These are phyloP conservation scores for Baudoinia panamericana DNA, from an alignment of 495 filamentous ascomycete species.

Conservation along the genomic window DNA sequence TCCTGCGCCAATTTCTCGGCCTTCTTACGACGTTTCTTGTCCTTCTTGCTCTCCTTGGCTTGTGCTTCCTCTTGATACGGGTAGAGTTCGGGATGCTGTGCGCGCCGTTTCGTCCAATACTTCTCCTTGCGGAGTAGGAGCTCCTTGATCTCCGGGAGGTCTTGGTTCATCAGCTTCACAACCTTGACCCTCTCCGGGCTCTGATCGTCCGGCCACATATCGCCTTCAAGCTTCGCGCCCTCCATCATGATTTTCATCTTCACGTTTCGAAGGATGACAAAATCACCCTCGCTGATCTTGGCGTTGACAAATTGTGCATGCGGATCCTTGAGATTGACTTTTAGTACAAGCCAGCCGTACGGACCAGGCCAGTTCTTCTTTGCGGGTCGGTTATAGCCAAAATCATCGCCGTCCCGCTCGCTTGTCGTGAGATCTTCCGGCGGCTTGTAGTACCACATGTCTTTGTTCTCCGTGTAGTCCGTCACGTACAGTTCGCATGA, in stretches of 20 bases:
- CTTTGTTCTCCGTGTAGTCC: conserved; percentile 65
- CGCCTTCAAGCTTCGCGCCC: conserved; percentile 49
- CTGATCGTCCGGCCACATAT: conserved; percentile 48
- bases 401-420: conserved; percentile 37
- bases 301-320: conserved; percentile 48
- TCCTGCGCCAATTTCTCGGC: conserved; percentile 31
- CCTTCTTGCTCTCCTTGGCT: conserved; percentile 25
- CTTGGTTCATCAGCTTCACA: conserved; percentile 25
- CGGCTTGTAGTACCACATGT: conserved; percentile 46
- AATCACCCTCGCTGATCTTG: conserved; percentile 42
- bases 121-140: conserved; percentile 49
- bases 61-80: conserved; percentile 36
- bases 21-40: conserved; percentile 29
- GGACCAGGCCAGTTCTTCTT: conserved; percentile 59
- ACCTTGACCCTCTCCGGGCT: conserved; percentile 43
- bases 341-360: conserved; percentile 58
- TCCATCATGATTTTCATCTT: conserved; percentile 46
- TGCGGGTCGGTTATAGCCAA: conserved; percentile 30
- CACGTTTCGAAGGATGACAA: conserved; percentile 59
- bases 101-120: conserved; percentile 33
- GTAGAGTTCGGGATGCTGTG: conserved; percentile 25
- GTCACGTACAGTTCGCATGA: conserved; percentile 60
- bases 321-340: conserved; percentile 56
- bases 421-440: conserved; percentile 26
- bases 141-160: conserved; percentile 42